A percentile compares a stretch with the other conserved stretches of the same genome.
Evolutionary conservation across 805 yeast genomes (phyloP).

Genomic region (Wickerhamia fluorescens): DNA sequence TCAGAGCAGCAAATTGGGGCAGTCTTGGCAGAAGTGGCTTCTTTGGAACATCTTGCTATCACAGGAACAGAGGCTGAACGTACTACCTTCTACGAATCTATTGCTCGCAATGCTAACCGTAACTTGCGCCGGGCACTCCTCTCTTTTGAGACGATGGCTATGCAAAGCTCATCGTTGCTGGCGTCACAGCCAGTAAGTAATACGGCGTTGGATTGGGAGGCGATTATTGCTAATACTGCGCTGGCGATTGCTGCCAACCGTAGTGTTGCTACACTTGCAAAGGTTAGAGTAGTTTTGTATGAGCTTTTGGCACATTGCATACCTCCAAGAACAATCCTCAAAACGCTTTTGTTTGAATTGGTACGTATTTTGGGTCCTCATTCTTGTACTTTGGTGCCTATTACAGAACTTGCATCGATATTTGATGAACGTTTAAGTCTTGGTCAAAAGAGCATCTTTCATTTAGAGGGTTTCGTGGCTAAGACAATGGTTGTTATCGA

Average conservation of each 20-base stretch:
- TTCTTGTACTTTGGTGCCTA: conserved; percentile 11
- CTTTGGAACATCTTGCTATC: conserved; percentile 40
- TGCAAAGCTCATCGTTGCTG: conserved; percentile 52
- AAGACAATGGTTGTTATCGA: conserved; percentile 76
- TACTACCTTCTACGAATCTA: conserved; percentile 33
- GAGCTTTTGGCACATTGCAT: conserved; percentile 90
- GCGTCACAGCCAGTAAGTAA: conserved; percentile 38
- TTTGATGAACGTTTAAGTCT: conserved; percentile 82
- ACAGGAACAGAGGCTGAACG: conserved; percentile 31
- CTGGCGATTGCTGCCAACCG: conserved; percentile 51
- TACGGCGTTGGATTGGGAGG: conserved; percentile 83
- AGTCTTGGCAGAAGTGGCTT: conserved; percentile 51
- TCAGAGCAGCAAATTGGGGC: conserved; percentile 45
- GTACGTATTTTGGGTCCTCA: conserved; percentile 9
- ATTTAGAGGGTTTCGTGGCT: conserved; percentile 90
- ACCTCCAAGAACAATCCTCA: conserved; percentile 77
- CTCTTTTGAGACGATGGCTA: conserved; percentile 72
- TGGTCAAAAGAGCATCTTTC: conserved; percentile 88
- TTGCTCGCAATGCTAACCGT: conserved; percentile 53
- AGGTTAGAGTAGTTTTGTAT: conserved; percentile 63
- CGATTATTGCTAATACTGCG: conserved; percentile 65
- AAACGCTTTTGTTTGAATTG: conserved; percentile 44
- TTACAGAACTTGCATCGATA: conserved; percentile 55
- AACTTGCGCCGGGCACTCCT: conserved; percentile 75
- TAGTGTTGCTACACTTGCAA: conserved; percentile 53